A percentile compares a stretch with the other conserved stretches of the same genome.
phyloP scores from a whole-genome alignment of 179 eudicot species.

The Spinacia oleracea region DNA sequence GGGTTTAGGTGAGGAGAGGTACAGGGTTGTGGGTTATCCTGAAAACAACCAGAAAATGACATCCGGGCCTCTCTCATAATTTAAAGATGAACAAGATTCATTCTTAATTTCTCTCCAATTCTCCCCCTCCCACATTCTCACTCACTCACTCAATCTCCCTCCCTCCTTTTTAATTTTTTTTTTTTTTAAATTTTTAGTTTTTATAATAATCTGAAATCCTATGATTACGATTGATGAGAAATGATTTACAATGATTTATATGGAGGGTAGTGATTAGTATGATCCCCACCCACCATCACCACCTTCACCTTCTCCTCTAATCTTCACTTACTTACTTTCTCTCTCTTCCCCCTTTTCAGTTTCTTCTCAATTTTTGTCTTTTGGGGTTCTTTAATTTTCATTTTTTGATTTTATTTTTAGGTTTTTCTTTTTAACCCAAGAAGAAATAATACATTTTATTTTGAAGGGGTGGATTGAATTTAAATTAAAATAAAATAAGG shows the following conservation, averaged over 20 bases:
- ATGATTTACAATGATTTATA: too few species aligned
- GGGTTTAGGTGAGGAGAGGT: not conserved
- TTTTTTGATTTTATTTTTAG: too few species aligned
- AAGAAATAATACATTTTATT: too few species aligned
- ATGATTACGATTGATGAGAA: too few species aligned
- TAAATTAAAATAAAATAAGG: not conserved
- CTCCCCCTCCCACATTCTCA: not conserved
- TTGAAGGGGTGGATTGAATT: too few species aligned
- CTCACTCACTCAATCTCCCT: not conserved
- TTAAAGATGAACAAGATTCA: too few species aligned
- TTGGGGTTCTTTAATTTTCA: too few species aligned
- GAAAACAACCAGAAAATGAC: not conserved
- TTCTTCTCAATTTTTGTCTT: not conserved
- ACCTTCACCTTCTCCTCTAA: not conserved
- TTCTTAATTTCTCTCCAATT: not conserved
- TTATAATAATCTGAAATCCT: not conserved
- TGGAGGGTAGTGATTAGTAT: not conserved
- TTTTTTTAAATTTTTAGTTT: too few species aligned
- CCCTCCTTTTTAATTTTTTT: not conserved
- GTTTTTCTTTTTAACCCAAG: too few species aligned
- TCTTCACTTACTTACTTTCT: not conserved
- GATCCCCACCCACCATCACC: constrained; percentile 30
- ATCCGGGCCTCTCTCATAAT: not conserved
- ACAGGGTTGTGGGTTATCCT: not conserved
- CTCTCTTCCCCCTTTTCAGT: not conserved